Conservation (phyloP, 2,329 filamentous ascomycete species). For the Exophiala bonariae region DNA sequence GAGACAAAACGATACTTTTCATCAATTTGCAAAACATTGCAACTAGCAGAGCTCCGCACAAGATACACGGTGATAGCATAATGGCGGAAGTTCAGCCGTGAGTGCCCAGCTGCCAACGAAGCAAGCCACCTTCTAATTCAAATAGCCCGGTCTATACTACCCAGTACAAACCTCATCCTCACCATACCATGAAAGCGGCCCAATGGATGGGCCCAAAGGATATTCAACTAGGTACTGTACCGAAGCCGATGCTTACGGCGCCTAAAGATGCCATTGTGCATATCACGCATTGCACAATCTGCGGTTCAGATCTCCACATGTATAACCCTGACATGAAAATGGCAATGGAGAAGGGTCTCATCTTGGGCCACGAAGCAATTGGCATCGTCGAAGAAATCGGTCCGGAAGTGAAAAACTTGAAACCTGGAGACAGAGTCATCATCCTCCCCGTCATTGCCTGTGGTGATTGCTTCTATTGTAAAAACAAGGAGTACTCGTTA, state of each 20-base stretch:
- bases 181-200: slow-evolving; percentile 33
- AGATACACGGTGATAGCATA: too few relatives aligned
- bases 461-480: slow-evolving; percentile 34
- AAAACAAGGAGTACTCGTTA: slow-evolving; percentile 33
- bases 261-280: slow-evolving; percentile 35
- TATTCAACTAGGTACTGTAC: slow-evolving; percentile 34
- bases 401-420: slow-evolving; percentile 25
- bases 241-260: slow-evolving; percentile 35
- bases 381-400: slow-evolving; percentile 33
- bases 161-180: slow-evolving; percentile 32
- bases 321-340: slow-evolving; percentile 33
- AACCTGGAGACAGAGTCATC: slow-evolving; percentile 32
- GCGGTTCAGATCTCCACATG: slow-evolving; percentile 36
- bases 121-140: too few relatives aligned
- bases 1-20: too few relatives aligned
- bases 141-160: slow-evolving; percentile 27
- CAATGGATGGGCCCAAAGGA: slow-evolving; percentile 32
- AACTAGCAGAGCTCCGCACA: too few relatives aligned
- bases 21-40: too few relatives aligned
- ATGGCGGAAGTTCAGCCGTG: too few relatives aligned
- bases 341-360: slow-evolving; percentile 31
- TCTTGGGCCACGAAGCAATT: slow-evolving; percentile 35
- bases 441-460: slow-evolving; percentile 35
- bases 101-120: too few relatives aligned
- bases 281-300: slow-evolving; percentile 36